These are phyloP conservation scores for Solidago caesia DNA, from an alignment of 129 eudicot genomes.

Conservation along the genomic window DNA sequence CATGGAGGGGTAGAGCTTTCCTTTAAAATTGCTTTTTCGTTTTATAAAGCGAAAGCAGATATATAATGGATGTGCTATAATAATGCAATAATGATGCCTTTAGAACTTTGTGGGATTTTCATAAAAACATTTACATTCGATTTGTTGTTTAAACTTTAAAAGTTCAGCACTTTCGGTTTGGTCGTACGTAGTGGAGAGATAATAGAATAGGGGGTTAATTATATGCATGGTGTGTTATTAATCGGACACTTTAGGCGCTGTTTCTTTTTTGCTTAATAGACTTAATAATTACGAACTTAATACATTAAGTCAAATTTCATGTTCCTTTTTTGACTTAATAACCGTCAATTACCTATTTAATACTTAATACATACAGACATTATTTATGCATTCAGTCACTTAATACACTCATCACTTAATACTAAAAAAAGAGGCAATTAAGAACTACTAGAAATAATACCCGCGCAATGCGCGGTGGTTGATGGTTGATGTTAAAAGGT, in stretches of 20 bases:
- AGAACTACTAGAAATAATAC: no score
- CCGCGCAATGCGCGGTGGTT: no score
- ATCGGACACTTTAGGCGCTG: neutral
- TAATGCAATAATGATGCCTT: slow-evolving; percentile 26
- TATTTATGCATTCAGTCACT: no score
- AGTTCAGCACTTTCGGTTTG: slow-evolving; percentile 26
- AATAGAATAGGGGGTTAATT: neutral
- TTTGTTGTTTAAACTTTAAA: slow-evolving; percentile 13
- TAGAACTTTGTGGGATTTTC: slow-evolving; percentile 17
- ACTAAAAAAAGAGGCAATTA: no score
- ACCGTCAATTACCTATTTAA: no score
- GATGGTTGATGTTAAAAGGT: no score
- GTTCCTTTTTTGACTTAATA: no score
- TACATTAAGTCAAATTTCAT: no score
- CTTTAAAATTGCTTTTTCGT: slow-evolving; percentile 16
- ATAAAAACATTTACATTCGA: slow-evolving; percentile 1
- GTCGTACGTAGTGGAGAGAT: slow-evolving; percentile 8
- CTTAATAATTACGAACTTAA: no score
- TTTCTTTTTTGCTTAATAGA: no score
- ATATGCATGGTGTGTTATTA: neutral
- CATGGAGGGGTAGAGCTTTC: slow-evolving; percentile 20
- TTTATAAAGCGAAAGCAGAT: slow-evolving; percentile 30
- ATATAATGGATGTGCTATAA: slow-evolving; percentile 9
- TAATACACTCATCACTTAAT: no score
- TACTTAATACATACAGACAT: no score